Percentiles rank a stretch among this genome's conserved stretches.
Evolutionary conservation across 208 protist genomes (phyloP).

Genomic region (Crithidia thermophila): DNA sequence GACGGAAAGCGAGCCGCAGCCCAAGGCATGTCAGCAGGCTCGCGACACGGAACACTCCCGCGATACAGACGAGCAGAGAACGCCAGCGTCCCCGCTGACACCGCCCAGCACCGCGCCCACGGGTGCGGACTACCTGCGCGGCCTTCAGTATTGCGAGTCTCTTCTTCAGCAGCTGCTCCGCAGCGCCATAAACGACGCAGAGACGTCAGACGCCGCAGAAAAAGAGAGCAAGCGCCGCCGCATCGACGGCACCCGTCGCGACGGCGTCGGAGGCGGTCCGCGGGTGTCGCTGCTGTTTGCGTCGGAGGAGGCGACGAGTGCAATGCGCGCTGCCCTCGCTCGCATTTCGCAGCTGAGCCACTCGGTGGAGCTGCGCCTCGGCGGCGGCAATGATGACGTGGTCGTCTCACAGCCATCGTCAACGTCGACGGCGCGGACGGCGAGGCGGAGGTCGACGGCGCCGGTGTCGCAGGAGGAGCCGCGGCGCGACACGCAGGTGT

Average conservation of each 20-base stretch:
- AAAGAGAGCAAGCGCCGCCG: slow-evolving; percentile 16
- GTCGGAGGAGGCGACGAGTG: neutral
- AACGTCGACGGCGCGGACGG: neutral
- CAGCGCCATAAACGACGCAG: neutral
- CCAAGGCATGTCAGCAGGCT: no score
- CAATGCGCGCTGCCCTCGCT: neutral
- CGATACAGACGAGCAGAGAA: neutral
- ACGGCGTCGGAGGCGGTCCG: neutral
- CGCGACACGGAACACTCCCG: no score
- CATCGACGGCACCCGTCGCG: no score
- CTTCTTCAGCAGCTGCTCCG: slow-evolving; percentile 21
- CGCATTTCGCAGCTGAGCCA: slow-evolving; percentile 23
- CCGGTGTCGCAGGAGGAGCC: neutral
- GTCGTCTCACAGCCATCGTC: neutral
- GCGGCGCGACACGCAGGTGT: slow-evolving; percentile 4
- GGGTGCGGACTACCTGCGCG: slow-evolving; percentile 1
- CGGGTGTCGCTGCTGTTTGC: neutral
- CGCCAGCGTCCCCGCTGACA: neutral
- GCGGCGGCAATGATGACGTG: neutral
- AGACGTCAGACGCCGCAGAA: neutral
- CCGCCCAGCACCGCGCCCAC: neutral
- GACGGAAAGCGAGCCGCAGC: neutral
- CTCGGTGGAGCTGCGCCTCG: neutral
- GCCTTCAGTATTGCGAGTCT: slow-evolving; percentile 18
- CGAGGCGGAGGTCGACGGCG: neutral